These are phyloP conservation scores for Ephemerocybe angulata DNA, from an alignment of 768 basidiomycete genomes.

Conservation along the genomic window DNA sequence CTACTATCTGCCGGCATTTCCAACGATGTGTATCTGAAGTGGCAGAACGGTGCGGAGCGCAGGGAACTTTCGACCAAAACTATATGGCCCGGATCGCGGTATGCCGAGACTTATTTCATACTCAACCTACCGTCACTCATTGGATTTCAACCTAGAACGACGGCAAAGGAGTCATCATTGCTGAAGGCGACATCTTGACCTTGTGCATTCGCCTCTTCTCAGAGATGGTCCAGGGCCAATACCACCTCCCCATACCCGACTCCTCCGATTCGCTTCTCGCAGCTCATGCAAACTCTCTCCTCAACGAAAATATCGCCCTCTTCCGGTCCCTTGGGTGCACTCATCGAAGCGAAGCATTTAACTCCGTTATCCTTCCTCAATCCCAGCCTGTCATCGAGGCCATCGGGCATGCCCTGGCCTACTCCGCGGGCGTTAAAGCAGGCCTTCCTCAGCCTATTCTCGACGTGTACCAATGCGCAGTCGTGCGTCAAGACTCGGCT, in stretches of 20 bases:
- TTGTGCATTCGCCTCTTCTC: slow-evolving; percentile 55
- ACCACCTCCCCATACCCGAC: slow-evolving; percentile 47
- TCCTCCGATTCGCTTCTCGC: slow-evolving; percentile 50
- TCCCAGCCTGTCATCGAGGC: slow-evolving; percentile 51
- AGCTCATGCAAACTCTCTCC: slow-evolving; percentile 41
- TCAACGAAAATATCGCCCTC: slow-evolving; percentile 44
- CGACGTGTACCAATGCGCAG: slow-evolving; percentile 52
- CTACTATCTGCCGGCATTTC: slow-evolving; percentile 51
- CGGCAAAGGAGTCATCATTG: slow-evolving; percentile 57
- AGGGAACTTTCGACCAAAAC: slow-evolving; percentile 63
- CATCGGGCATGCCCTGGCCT: slow-evolving; percentile 62
- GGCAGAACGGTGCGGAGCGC: slow-evolving; percentile 64
- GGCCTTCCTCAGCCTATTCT: slow-evolving; percentile 46
- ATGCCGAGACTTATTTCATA: no score
- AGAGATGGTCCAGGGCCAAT: slow-evolving; percentile 56
- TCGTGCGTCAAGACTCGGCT: slow-evolving; percentile 51
- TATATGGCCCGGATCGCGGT: slow-evolving; percentile 57
- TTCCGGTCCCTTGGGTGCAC: slow-evolving; percentile 34
- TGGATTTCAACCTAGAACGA: slow-evolving; percentile 38
- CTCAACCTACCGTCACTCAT: no score
- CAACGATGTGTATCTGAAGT: slow-evolving; percentile 48
- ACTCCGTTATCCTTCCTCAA: slow-evolving; percentile 53
- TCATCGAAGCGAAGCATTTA: slow-evolving; percentile 51
- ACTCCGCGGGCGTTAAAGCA: slow-evolving; percentile 46
- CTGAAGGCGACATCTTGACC: slow-evolving; percentile 51